Base-by-base conservation (phyloP, 2,329 filamentous ascomycete species). In the Nothophaeocryptopus gaeumannii region DNA sequence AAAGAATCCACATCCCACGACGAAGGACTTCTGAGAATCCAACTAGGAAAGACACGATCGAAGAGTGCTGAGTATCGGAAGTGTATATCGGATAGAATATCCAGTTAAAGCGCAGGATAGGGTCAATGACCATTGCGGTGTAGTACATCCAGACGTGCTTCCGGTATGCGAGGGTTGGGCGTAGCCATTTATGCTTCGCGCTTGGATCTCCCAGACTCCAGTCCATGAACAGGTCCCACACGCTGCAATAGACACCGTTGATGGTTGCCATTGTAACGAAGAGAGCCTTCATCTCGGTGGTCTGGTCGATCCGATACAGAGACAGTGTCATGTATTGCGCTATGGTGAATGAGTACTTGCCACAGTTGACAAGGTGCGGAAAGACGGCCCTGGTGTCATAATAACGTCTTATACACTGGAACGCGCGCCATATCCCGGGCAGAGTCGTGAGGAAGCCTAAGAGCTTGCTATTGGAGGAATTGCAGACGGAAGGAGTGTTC, bases 181-280 rank as follows among this genome's bases (percentile, higher is more conserved):
- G 85, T 9, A 96, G 61, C 50, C 48, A 50, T 58, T 87, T 76
- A 9, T 81, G 79, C 39, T 62, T 61, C 0, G 88, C 81, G 47
- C 85, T 82, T 0, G 86, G 78, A 61, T 96, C 90, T 2, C 92
- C 79, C n/a, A 96, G 77, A 51, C 59, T 58, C 79, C 93, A 97
- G 69, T 99, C 93, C 88, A 97, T 96, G 57, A 89, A 83, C 1
- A 99, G 73, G 66, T 99, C 93, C 93, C 93, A 99, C 36, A 96
- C 79, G 8, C 83, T 89, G 60, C 81, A 85, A 69, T 96, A 97
- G 26, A 95, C 70, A 38, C 84, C 80, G 67, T 96, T 99, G 58
- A 95, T 70, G n/a, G 78, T 76, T 0, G 89, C 89, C 61, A 91
- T 89, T 0, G 82, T 78, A 54, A 95, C 85, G 67, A 95, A 97